Evolutionary conservation across 495 filamentous ascomycete genomes (phyloP), one percentile per base, ranked within the genome.

Genomic region (Aspergillus sclerotiicarbonarius): DNA sequence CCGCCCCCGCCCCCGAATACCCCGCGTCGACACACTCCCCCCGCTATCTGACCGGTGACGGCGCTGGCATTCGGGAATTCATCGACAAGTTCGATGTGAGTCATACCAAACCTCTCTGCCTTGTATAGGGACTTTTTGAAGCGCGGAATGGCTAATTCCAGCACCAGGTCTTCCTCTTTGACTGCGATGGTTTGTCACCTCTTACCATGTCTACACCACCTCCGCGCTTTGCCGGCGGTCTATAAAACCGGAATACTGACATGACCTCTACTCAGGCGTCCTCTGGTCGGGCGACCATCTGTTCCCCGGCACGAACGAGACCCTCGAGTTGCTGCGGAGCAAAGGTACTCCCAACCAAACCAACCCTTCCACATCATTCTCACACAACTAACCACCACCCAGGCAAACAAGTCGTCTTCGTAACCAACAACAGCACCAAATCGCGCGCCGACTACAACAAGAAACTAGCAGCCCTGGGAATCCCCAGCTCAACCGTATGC

Each of bases 361-460:
- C 29, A 20, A 41, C 37, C 21, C 20, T 1, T 0, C 35, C 25
- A 25, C 19, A 0, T 31, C 32, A 6, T n/a, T 41, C 37, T 1
- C 13, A 15, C 37, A 15, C 3, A n/a, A 41, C 37, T 41, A n/a
- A 41, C 37, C 8, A 12, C 13, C 37, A 8, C 33, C 19, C 60
- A 94, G 92, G 90, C 54, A 99, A 99, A 71, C 89, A 87, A 72
- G 78, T 94, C 16, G 86, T 99, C 57, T 99, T 99, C 69, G 94
- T 99, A 46, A 98, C 94, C 4, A 99, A 99, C 73, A 99, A 99
- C 80, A 95, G 90, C 69, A 98, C 94, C 29, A 98, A 98, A 70
- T 96, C 93, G 16, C 90, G 94, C 16, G 80, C 84, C 21, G 90
- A 95, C 65, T 98, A 98, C 73, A 85, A 87, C 70, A 92, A 92